Evolutionary conservation across 352 stramenopile species (phyloP).

Genomic region (Globisporangium paddicum): DNA sequence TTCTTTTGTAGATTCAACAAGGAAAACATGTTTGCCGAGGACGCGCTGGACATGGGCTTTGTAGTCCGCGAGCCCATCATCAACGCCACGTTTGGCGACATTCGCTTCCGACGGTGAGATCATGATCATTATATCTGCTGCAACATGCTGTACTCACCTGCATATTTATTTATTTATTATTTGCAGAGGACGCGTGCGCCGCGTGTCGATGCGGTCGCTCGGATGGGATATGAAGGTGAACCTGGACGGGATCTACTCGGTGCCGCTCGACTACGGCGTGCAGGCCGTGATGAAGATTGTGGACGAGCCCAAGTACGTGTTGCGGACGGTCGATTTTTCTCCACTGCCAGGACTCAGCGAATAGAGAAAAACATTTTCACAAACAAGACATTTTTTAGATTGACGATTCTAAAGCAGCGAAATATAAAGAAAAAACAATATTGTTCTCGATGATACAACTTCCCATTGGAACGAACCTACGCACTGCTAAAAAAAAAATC

Average conservation of each 20-base stretch:
- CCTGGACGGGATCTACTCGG: constrained; percentile 83
- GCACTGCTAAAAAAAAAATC: constrained; percentile 15
- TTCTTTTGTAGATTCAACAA: constrained; percentile 70
- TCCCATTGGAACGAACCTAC: constrained; percentile 6
- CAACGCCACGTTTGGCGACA: constrained; percentile 88
- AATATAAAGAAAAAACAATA: background rate
- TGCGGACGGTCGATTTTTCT: constrained; percentile 80
- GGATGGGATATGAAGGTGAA: constrained; percentile 90
- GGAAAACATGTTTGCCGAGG: constrained; percentile 77
- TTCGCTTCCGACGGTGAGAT: constrained; percentile 75
- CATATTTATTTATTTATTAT: background rate
- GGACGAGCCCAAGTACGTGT: constrained; percentile 82
- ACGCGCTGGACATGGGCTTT: constrained; percentile 85
- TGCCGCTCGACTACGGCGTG: constrained; percentile 86
- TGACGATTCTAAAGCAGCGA: no score
- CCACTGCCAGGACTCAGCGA: background rate
- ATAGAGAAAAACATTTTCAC: background rate
- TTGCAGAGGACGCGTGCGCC: constrained; percentile 64
- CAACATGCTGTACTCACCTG: background rate
- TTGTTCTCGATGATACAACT: constrained; percentile 6
- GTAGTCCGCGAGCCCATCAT: constrained; percentile 86
- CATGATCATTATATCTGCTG: constrained; percentile 1
- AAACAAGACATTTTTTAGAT: background rate
- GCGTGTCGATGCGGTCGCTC: constrained; percentile 84
- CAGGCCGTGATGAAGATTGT: constrained; percentile 88